Percentiles rank a stretch among this genome's conserved stretches.
Conservation (phyloP, 2,329 filamentous ascomycete genomes). For the Paecilomyces sp. region DNA sequence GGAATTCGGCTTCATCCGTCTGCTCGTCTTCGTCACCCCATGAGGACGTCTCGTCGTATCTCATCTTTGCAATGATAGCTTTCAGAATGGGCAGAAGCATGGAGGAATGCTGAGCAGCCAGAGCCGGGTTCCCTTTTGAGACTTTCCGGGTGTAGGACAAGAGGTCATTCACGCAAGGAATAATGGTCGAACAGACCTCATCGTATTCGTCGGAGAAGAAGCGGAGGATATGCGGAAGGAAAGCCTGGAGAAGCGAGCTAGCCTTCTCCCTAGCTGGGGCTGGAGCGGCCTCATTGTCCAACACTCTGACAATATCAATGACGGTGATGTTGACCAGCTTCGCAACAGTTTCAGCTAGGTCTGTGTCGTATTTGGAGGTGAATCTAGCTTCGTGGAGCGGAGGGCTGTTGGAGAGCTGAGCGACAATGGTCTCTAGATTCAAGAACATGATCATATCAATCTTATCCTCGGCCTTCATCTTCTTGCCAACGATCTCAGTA, state of each 20-base stretch:
- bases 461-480: constrained; percentile 93
- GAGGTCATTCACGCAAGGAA: constrained; percentile 85
- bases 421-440: constrained; percentile 76
- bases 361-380: constrained; percentile 85
- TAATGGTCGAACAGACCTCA: constrained; percentile 93
- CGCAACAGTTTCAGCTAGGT: constrained; percentile 88
- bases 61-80: constrained; percentile 91
- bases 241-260: constrained; percentile 72
- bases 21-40: constrained; percentile 94
- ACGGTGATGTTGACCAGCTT: constrained; percentile 90
- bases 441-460: constrained; percentile 83
- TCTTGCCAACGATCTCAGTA: constrained; percentile 93
- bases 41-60: constrained; percentile 87
- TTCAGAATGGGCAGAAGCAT: constrained; percentile 86
- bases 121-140: constrained; percentile 52
- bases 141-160: constrained; percentile 84
- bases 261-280: constrained; percentile 64
- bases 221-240: constrained; percentile 78
- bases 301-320: constrained; percentile 75
- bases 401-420: constrained; percentile 76
- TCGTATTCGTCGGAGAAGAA: constrained; percentile 98
- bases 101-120: constrained; percentile 67
- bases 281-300: constrained; percentile 61
- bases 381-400: constrained; percentile 70
- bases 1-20: constrained; percentile 95